Evolutionary conservation across 805 yeast genomes (phyloP), one percentile per base, ranked within the genome.

Genomic region (Wickerhamiella siamensis): DNA sequence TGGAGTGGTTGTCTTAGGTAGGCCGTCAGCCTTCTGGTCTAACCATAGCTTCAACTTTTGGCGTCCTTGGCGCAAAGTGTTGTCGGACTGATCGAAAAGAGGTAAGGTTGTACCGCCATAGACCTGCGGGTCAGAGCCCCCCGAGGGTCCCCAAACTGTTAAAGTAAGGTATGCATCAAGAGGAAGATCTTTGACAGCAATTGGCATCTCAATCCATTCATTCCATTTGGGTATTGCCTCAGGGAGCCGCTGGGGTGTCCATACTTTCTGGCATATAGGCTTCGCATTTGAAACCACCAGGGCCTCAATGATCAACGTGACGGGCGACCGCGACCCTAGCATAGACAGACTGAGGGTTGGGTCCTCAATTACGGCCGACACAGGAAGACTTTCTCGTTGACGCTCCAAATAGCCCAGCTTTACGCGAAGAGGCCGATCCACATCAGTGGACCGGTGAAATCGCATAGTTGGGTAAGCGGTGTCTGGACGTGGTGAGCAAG

Each of bases 121-220:
- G 0, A 72, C 61, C 1, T 68, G 48, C 19, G 59, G 62, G 5
- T 69, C 63, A 8, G 49, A 37, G 4, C 62, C 59, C 0, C 76
- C 72, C 6, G 76, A 74, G 44, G 74, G 77, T 47, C 82, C 94
- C 73, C 78, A 81, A 2, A 86, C 49, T 2, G 71, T 66, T 19
- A 91, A 64, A 41, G 70, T 70, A 15, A 87, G 56, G 47, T 66
- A 70, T 4, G 91, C 60, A 33, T 72, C 70, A 31, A 75, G 55
- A 2, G 83, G 78, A n/a, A 88, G 57, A 52, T 84, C 91, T 41
- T 72, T 71, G 48, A 81, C 74, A 41, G 69, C 66, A 2, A 87
- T 70, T 1, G 96, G 88, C 37, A 91, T 58, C 36, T 71, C 69
- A 17, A 83, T 59, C 80, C 84, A 79, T 45, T 75, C 74, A 50